phyloP scores from a whole-genome alignment of 192 early-diverging fungal genomes.

The Backusella tuberculispora region DNA sequence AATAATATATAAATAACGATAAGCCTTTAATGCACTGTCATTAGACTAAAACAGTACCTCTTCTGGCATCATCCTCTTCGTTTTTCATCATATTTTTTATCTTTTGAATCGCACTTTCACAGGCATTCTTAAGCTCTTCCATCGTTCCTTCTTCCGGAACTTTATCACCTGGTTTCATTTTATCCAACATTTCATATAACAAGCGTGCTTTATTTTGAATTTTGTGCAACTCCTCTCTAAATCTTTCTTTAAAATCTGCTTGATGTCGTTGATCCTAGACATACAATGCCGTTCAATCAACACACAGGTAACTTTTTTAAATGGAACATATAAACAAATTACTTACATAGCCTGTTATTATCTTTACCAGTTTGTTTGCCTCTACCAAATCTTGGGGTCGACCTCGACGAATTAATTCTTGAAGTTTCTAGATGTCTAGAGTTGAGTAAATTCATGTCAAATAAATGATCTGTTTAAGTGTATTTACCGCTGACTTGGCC shows the following conservation, averaged over 20 bases:
- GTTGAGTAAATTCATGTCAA: neutral
- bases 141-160: conserved; percentile 7
- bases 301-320: no score
- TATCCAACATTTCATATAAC: conserved; percentile 82
- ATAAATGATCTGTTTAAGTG: conserved; percentile 6
- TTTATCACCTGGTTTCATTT: conserved; percentile 61
- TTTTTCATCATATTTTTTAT: conserved; percentile 72
- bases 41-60: conserved; percentile 52
- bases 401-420: conserved; percentile 92
- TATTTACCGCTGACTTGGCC: conserved; percentile 74
- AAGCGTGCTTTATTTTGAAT: conserved; percentile 78
- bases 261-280: conserved; percentile 58
- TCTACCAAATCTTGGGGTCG: conserved; percentile 91
- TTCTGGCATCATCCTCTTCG: conserved; percentile 72
- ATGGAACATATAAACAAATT: neutral
- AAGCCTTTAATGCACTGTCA: neutral
- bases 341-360: conserved; percentile 93
- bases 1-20: neutral
- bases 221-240: conserved; percentile 76
- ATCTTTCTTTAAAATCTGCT: conserved; percentile 87
- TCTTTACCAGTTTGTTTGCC: conserved; percentile 97
- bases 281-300: neutral
- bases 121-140: conserved; percentile 67
- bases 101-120: conserved; percentile 68
- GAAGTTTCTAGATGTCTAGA: conserved; percentile 72